Conservation (phyloP, 139 green algal species). For the Gonium pectorale region DNA sequence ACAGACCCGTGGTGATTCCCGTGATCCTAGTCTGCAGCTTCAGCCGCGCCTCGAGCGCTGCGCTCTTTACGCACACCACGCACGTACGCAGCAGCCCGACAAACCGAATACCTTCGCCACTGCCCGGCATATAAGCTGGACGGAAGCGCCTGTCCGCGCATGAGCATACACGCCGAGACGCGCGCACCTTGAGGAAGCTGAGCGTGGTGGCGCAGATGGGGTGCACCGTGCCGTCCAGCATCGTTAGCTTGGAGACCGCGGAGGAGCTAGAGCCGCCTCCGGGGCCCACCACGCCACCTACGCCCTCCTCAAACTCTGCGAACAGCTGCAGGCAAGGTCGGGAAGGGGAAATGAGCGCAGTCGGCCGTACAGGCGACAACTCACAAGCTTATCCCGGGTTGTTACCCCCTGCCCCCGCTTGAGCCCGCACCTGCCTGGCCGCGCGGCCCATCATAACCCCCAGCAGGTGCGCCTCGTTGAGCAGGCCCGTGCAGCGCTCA, state of each 20-base stretch:
- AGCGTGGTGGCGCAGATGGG: conserved; percentile 71
- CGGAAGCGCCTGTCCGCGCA: too few species aligned
- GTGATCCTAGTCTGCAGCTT: too few species aligned
- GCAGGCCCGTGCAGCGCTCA: conserved; percentile 30
- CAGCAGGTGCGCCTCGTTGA: conserved; percentile 42
- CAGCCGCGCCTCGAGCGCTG: too few species aligned
- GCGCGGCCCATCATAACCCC: conserved; percentile 20
- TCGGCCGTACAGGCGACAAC: too few species aligned
- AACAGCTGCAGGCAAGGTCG: conserved; percentile 14
- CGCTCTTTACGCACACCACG: too few species aligned
- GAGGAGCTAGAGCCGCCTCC: background rate
- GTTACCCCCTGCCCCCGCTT: background rate
- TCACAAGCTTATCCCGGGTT: too few species aligned
- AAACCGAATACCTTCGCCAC: too few species aligned
- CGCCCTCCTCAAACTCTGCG: conserved; percentile 18
- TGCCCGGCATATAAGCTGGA: too few species aligned
- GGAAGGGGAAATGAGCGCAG: too few species aligned
- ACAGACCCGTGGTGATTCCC: too few species aligned
- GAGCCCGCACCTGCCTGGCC: conserved; percentile 28
- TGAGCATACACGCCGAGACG: too few species aligned
- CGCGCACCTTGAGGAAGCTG: conserved; percentile 70
- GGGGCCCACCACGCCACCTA: background rate
- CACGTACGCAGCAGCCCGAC: too few species aligned
- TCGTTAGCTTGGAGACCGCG: conserved; percentile 41
- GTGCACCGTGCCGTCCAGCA: conserved; percentile 79